Conservation (phyloP, 768 basidiomycete species). For the Crepidotus variabilis region DNA sequence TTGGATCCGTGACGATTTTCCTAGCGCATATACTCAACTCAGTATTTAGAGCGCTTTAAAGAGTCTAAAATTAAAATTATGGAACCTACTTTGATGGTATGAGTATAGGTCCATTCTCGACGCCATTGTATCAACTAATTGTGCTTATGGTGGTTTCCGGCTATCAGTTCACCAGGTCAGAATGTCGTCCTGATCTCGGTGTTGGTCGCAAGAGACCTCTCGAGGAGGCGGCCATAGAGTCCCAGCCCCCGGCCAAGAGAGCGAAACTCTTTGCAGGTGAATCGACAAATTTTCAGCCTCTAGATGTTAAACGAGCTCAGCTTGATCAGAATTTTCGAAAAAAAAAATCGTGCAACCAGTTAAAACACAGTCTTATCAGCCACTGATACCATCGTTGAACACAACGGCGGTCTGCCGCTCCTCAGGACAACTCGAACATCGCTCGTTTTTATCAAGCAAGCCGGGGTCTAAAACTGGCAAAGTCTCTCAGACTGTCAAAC, state of each 20-base stretch:
- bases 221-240: background rate
- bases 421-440: background rate
- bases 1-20: background rate
- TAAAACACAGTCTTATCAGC: too few species aligned
- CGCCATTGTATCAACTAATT: too few species aligned
- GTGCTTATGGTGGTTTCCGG: too few species aligned
- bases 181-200: background rate
- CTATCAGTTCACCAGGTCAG: background rate
- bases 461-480: background rate
- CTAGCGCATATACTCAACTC: constrained; percentile 16
- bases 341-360: too few species aligned
- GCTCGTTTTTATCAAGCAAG: background rate
- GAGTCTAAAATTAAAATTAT: constrained; percentile 10
- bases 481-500: constrained; percentile 4
- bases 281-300: background rate
- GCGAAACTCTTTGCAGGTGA: constrained; percentile 1
- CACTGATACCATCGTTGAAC: too few species aligned
- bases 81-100: background rate
- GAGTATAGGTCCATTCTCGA: background rate
- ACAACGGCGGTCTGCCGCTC: too few species aligned
- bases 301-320: too few species aligned
- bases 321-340: too few species aligned
- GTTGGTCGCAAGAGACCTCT: constrained; percentile 6
- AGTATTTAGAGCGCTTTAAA: constrained; percentile 15
- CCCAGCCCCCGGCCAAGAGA: constrained; percentile 6